Evolutionary conservation across 495 filamentous ascomycete genomes (phyloP).

Genomic region (Gamarada debralockiae): DNA sequence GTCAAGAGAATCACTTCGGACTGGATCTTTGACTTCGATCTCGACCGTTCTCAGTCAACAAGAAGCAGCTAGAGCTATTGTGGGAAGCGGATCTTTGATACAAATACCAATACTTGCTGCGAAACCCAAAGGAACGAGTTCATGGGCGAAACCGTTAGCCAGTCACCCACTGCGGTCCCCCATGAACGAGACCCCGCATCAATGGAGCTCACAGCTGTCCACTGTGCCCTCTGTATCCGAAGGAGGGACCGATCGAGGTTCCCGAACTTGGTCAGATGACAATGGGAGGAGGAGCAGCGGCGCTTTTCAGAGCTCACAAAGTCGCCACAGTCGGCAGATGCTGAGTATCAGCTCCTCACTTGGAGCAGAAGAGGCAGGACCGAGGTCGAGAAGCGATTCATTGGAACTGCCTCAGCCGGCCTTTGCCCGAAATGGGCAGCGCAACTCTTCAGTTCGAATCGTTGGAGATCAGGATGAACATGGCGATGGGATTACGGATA

Average conservation of each 20-base stretch:
- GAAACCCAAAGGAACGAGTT: constrained; percentile 13
- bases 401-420: constrained; percentile 38
- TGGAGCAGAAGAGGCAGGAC: constrained; percentile 18
- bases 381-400: constrained; percentile 28
- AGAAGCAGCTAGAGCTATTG: constrained; percentile 34
- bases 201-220: constrained; percentile 73
- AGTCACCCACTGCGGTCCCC: constrained; percentile 28
- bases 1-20: constrained; percentile 43
- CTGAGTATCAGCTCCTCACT: constrained; percentile 50
- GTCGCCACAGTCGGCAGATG: constrained; percentile 44
- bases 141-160: constrained; percentile 23
- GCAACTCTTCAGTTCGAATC: constrained; percentile 20
- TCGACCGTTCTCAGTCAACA: constrained; percentile 39
- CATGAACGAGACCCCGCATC: constrained; percentile 39
- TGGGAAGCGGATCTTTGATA: constrained; percentile 24
- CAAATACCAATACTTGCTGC: constrained; percentile 14
- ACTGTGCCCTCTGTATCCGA: constrained; percentile 61
- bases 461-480: constrained; percentile 50
- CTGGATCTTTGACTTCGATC: constrained; percentile 47
- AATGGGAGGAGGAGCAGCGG: constrained; percentile 23
- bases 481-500: constrained; percentile 49
- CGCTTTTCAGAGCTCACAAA: constrained; percentile 33
- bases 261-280: constrained; percentile 37
- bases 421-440: constrained; percentile 31
- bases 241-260: constrained; percentile 45